Evolutionary conservation across 2,329 filamentous ascomycete genomes (phyloP).

Genomic region (Cladosporium sp.): DNA sequence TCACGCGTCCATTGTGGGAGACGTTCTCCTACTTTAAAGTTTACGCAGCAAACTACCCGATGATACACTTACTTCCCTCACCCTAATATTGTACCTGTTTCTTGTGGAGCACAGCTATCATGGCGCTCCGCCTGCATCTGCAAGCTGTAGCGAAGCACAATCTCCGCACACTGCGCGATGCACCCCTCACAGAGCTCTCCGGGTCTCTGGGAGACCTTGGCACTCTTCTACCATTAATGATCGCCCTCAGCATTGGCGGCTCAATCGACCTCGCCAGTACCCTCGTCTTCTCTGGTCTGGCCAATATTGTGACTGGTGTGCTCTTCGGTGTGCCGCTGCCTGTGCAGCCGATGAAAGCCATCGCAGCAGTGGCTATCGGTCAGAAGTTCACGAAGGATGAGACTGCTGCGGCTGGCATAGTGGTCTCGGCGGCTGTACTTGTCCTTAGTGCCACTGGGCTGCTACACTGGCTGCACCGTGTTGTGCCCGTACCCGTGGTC

Average conservation of each 20-base stretch:
- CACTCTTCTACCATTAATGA: slow-evolving; percentile 83
- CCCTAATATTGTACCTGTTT: too few species aligned
- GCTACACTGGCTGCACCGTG: slow-evolving; percentile 66
- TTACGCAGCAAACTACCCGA: not conserved
- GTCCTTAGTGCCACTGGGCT: slow-evolving; percentile 75
- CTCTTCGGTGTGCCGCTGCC: slow-evolving; percentile 85
- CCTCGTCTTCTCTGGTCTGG: slow-evolving; percentile 80
- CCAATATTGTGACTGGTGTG: slow-evolving; percentile 77
- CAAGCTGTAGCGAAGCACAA: slow-evolving; percentile 43
- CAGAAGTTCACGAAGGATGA: slow-evolving; percentile 62
- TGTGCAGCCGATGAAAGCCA: slow-evolving; percentile 87
- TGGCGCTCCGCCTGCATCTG: slow-evolving; percentile 18
- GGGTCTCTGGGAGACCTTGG: slow-evolving; percentile 86
- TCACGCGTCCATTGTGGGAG: not conserved
- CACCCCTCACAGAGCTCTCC: slow-evolving; percentile 72
- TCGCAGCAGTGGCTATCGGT: slow-evolving; percentile 83
- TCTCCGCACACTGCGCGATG: slow-evolving; percentile 50
- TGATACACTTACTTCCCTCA: not conserved
- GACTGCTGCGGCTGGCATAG: slow-evolving; percentile 77
- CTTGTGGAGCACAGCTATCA: not conserved
- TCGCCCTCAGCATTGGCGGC: slow-evolving; percentile 72
- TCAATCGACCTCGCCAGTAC: slow-evolving; percentile 81
- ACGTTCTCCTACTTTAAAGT: not conserved
- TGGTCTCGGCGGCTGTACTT: slow-evolving; percentile 69
- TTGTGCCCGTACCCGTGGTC: slow-evolving; percentile 79